Evolutionary conservation across 2,329 filamentous ascomycete genomes (phyloP), one percentile per base, ranked within the genome.

Genomic region (Fusarium brachygibbosum): DNA sequence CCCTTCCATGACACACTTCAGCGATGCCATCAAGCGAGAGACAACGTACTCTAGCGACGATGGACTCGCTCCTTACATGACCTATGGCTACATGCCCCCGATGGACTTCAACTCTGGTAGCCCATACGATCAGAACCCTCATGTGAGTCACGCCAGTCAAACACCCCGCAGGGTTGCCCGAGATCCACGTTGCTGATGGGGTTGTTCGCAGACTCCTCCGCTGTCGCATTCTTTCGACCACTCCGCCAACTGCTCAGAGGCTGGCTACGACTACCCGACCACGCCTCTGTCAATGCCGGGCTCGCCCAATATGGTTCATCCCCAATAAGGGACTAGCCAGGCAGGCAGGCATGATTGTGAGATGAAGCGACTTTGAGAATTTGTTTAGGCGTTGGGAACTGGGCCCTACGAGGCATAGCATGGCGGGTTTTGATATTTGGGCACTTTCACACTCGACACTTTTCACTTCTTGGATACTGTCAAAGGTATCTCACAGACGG

Each of bases 261-360:
- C 85, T 65, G 85, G 86, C 60, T 89, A 87, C 76, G 86, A 89
- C 69, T 90, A 90, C 80, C 91, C 90, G 37, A 87, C 87, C 42
- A 93, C 91, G 54, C 91, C 91, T 64, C 82, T 91, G 69, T 92
- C 90, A n/a, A 90, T 93, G 87, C 90, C 90, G 32, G 86, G 85
- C 46, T 92, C 90, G 44, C 91, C 91, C 42, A 85, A 85, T 72
- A 80, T 86, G 76, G 79, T 84, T 13, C 71, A 74, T 23, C 63
- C 59, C 34, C 69, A 72, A 42, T 67, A 72, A n/a, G 42, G 32
- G 34, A 54, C 42, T 28, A 45, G 46, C 42, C 48, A 48, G 41
- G 58, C 31, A 45, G 46, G 45, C 48, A 48, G 41, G 58, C 42
- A 51, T 46, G 44, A 56, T 8, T 31, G 53, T 41, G 46, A 42